Evolutionary conservation across 1,284 basidiomycete species (phyloP), one percentile per base, ranked within the genome.

Genomic region (Ustilago vetiveriae): DNA sequence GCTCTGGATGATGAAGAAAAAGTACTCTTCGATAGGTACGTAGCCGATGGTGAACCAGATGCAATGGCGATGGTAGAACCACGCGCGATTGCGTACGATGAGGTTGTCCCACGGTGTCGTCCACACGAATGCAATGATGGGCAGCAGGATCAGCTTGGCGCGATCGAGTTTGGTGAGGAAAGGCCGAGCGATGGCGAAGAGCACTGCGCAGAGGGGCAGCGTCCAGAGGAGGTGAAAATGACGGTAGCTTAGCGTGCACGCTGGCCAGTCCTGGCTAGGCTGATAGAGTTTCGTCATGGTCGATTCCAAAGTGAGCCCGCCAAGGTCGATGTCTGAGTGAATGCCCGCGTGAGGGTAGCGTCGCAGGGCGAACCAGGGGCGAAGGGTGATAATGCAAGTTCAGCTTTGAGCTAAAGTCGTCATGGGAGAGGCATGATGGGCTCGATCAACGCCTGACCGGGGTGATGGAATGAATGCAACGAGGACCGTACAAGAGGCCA

Each of bases 61-160:
- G 56, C 76, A 78, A 23, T 64, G 57, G 8, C 62, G 54, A 23
- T 69, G 75, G 38, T 78, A 78, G 46, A 59, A 68, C 76, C 75
- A 78, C 3, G 76, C 76, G 9, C 67, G 57, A 24, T 69, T 71
- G 24, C 70, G 55, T 19, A 78, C 75, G 39, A 78, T 64, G 46
- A 72, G 55, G 30, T 72, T 75, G 55, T 78, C 76, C 75, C 76
- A 78, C 11, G 75, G 72, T 16, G 76, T 75, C 10, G 76, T 78
- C 76, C 76, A 78, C 0, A 78, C 63, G 26, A 78, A 75, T 2
- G 76, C 76, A 33, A 78, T 73, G 45, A 66, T 53, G 36, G 76
- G 75, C 0, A 78, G 64, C 16, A 78, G 32, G 33, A 70, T 53
- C 27, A 78, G 68, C 51, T 77, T 77, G 32, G 64, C 62, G n/a